Evolutionary conservation across 768 basidiomycete species (phyloP), one percentile per base, ranked within the genome.

Genomic region (Phanerochaete carnosa): DNA sequence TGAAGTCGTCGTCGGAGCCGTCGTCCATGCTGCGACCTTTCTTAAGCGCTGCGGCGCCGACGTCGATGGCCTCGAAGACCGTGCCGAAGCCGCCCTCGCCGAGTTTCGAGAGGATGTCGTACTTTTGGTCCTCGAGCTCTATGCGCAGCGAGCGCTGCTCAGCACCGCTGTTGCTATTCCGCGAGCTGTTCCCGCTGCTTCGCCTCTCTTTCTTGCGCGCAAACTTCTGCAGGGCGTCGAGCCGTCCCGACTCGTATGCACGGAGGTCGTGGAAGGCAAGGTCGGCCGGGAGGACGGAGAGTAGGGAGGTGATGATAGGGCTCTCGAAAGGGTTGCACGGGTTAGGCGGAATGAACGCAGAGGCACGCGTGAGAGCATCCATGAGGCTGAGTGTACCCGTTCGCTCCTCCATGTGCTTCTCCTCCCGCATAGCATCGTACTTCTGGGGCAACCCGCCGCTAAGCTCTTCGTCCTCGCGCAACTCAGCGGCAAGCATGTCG

Each of bases 31-130:
- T 68, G 61, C 75, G 72, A 37, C 57, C 67, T 15, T 69, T 75
- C 29, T 76, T 74, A 7, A 84, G 79, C 12, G 81, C 74, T 22
- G 65, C 66, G 28, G 56, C 59, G 53, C 49, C 59, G 68, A 78
- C 55, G 69, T 87, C 82, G 58, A 82, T 81, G 3, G 91, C 92
- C 62, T 89, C 84, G 78, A 96, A 99, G n/a, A 99, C 97, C 2
- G 89, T 84, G 2, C 96, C 97, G 67, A 96, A 99, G 0, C 95
- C 94, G 5, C 97, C 97, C 75, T 99, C 97, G 19, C 97, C 97
- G 25, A 99, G 80, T 72, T 98, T 99, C 62, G 90, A 90, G 2
- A 80, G 76, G 3, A 98, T 85, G 56, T 82, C 82, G 68, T 90
- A 94, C 55, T 77, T 77, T 60, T 81, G 83, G 2, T 80, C 87